These are phyloP conservation scores for Paraphaeosphaeria minitans DNA, from an alignment of 2,329 filamentous ascomycete species.

Conservation along the genomic window DNA sequence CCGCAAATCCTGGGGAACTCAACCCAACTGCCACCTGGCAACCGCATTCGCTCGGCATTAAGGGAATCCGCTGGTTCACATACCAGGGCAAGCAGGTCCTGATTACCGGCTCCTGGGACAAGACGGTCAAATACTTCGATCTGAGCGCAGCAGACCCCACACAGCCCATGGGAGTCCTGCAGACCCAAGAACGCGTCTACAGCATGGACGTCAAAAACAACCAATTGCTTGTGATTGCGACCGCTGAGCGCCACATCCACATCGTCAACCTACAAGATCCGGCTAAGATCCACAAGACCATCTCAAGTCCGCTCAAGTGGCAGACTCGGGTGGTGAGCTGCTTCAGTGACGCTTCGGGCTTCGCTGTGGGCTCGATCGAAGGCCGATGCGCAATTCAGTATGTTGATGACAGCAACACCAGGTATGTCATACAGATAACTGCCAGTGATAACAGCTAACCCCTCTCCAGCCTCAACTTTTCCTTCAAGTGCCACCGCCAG, in stretches of 20 bases:
- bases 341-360: conserved; percentile 89
- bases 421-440: conserved; percentile 43
- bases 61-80: conserved; percentile 69
- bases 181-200: conserved; percentile 80
- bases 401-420: conserved; percentile 91
- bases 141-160: conserved; percentile 52
- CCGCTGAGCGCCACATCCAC: conserved; percentile 95
- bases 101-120: conserved; percentile 91
- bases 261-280: conserved; percentile 90
- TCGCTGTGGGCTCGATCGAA: conserved; percentile 95
- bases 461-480: conserved; percentile 75
- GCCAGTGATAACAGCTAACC: conserved; percentile 16
- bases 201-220: conserved; percentile 89
- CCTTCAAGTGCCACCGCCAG: conserved; percentile 98
- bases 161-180: conserved; percentile 66
- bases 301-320: conserved; percentile 97
- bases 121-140: conserved; percentile 90
- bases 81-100: conserved; percentile 75
- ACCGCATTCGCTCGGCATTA: conserved; percentile 78
- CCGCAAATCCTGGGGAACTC: conserved; percentile 45
- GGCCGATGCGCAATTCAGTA: conserved; percentile 98
- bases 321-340: conserved; percentile 95
- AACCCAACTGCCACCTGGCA: conserved; percentile 68
- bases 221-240: conserved; percentile 81
- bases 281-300: conserved; percentile 90